Evolutionary conservation across 1,139 yeast genomes (phyloP).

Genomic region (Blastobotrys illinoisensis): DNA sequence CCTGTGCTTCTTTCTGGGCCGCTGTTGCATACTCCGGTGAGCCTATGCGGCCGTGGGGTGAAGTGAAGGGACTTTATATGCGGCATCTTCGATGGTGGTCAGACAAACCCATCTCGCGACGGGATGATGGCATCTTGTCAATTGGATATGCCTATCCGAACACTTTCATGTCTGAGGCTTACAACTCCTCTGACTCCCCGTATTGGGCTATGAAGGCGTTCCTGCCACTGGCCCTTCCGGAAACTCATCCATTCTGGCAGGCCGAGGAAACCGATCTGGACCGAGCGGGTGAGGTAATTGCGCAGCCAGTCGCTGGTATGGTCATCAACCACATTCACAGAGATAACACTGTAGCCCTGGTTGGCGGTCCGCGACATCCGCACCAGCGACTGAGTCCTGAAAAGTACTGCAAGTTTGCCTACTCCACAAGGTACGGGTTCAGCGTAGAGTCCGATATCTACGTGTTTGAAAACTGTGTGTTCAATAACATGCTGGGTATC

Average conservation of each 20-base stretch:
- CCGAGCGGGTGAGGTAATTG: conserved; percentile 5
- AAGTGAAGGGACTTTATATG: conserved; percentile 28
- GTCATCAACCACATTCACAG: conserved; percentile 23
- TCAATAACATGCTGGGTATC: conserved; percentile 21
- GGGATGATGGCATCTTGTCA: conserved; percentile 26
- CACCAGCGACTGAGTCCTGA: conserved; percentile 25
- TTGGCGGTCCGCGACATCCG: conserved; percentile 29
- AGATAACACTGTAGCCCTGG: conserved; percentile 27
- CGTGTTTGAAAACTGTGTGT: conserved; percentile 21
- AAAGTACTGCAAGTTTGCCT: conserved; percentile 33
- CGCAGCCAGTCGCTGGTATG: conserved; percentile 23
- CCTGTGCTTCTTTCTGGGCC: conserved; percentile 31
- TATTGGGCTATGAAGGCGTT: conserved; percentile 32
- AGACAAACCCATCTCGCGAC: conserved; percentile 27
- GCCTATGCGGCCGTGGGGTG: conserved; percentile 26
- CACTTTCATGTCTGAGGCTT: conserved; percentile 27
- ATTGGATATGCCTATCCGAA: conserved; percentile 32
- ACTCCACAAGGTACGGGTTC: conserved; percentile 31
- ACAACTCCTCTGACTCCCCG: conserved; percentile 33
- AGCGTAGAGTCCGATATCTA: conserved; percentile 24
- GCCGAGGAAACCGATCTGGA: conserved; percentile 17
- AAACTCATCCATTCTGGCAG: conserved; percentile 24
- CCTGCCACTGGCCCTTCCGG: conserved; percentile 22
- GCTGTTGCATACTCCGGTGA: conserved; percentile 26
- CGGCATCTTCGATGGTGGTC: conserved; percentile 32